Evolutionary conservation across 768 basidiomycete genomes (phyloP).

Genomic region (Boletus pseudo-olivaceus): DNA sequence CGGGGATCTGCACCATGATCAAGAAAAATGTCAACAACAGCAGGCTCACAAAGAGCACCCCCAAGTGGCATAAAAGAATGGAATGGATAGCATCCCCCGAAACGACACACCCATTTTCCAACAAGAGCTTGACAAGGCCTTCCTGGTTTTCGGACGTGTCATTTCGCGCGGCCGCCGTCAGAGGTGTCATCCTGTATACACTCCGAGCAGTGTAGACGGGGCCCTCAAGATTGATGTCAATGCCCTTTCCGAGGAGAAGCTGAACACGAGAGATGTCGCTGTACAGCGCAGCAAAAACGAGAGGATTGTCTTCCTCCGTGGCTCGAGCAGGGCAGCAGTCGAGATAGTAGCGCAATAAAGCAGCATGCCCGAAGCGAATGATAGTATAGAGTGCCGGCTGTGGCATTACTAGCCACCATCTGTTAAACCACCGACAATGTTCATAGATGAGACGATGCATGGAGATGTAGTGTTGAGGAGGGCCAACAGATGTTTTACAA

Average conservation of each 20-base stretch:
- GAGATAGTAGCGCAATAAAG: too few relatives aligned
- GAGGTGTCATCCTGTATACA: background rate
- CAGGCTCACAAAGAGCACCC: too few relatives aligned
- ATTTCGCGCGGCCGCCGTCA: background rate
- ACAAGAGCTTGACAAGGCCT: background rate
- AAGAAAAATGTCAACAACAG: background rate
- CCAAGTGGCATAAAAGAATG: too few relatives aligned
- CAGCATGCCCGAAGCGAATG: too few relatives aligned
- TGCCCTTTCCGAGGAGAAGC: background rate
- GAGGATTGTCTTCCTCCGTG: background rate
- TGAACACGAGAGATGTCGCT: background rate
- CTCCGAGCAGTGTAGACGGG: background rate
- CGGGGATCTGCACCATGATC: background rate
- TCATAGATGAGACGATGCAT: too few relatives aligned
- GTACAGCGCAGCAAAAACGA: background rate
- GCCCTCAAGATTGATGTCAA: background rate
- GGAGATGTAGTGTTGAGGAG: too few relatives aligned
- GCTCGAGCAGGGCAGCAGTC: background rate
- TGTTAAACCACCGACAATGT: too few relatives aligned
- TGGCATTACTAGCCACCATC: too few relatives aligned
- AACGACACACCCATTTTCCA: background rate
- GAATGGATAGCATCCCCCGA: background rate
- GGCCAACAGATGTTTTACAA: too few relatives aligned
- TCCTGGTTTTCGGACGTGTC: background rate
- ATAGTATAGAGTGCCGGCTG: too few relatives aligned